Evolutionary conservation across 2,329 filamentous ascomycete genomes (phyloP).

Genomic region (Alternaria incomplexa): DNA sequence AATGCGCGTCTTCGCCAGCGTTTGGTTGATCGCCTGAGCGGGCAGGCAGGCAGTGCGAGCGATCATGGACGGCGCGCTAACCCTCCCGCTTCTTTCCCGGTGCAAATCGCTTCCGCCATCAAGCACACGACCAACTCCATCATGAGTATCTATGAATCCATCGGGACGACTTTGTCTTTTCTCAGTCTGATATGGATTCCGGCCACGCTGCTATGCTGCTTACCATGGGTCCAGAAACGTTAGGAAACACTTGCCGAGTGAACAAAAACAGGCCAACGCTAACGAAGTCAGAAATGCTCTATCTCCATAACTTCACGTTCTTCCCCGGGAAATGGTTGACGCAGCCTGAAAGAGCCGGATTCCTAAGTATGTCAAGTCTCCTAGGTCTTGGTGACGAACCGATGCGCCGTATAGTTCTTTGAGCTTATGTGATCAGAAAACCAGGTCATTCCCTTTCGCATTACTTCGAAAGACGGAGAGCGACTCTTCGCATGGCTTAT

Average conservation of each 20-base stretch:
- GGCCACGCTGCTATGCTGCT: constrained; percentile 40
- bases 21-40: background rate
- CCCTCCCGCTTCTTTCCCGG: background rate
- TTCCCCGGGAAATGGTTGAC: constrained; percentile 45
- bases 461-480: constrained; percentile 76
- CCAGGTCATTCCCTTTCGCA: constrained; percentile 83
- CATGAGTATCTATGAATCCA: constrained; percentile 28
- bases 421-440: constrained; percentile 63
- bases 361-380: constrained; percentile 34
- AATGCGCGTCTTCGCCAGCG: background rate
- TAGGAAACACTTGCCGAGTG: constrained; percentile 1
- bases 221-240: constrained; percentile 47
- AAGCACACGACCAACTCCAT: constrained; percentile 10
- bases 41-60: background rate
- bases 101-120: background rate
- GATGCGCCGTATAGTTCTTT: background rate
- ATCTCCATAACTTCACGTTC: constrained; percentile 44
- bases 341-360: constrained; percentile 47
- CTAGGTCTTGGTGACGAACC: background rate
- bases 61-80: constrained; percentile 3
- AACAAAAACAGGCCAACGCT: constrained; percentile 2
- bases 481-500: constrained; percentile 91
- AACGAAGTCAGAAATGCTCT: constrained; percentile 39
- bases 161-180: constrained; percentile 33
- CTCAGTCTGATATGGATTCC: constrained; percentile 45